These are phyloP conservation scores for Dendrobium huoshanense DNA, from an alignment of 106 monocot genomes.

Conservation along the genomic window DNA sequence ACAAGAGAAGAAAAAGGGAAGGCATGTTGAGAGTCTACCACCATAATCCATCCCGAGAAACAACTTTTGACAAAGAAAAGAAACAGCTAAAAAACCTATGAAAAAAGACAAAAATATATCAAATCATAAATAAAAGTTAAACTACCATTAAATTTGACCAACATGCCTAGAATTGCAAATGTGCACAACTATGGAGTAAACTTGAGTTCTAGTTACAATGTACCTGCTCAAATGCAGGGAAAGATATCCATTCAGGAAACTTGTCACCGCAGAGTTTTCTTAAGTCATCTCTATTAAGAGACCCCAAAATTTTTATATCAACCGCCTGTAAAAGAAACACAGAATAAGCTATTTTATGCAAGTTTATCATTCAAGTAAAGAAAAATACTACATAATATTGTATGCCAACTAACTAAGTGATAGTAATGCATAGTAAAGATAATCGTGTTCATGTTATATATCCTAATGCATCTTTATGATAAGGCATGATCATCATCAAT, in stretches of 20 bases:
- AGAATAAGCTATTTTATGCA: not conserved
- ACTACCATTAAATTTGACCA: not conserved
- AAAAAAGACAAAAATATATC: not conserved
- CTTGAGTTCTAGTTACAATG: not conserved
- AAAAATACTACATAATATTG: not conserved
- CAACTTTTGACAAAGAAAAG: not conserved
- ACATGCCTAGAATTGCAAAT: not conserved
- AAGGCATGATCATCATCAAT: not conserved
- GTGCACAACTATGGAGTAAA: not conserved
- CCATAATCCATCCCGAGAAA: not conserved
- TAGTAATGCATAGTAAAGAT: not conserved
- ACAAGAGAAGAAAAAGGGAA: not conserved
- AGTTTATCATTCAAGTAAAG: not conserved
- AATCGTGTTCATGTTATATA: not conserved
- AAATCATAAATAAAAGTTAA: not conserved
- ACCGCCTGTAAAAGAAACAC: conserved; percentile 55
- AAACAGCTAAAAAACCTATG: not conserved
- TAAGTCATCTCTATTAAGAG: conserved; percentile 87
- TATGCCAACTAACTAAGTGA: not conserved
- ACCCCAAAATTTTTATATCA: conserved; percentile 88
- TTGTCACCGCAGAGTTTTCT: conserved; percentile 95
- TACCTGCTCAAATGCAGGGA: conserved; percentile 95
- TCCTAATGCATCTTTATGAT: not conserved
- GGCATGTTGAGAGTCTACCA: not conserved
- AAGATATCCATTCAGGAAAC: conserved; percentile 95